A percentile compares a stretch with the other conserved stretches of the same genome.
phyloP scores from a whole-genome alignment of 768 basidiomycete genomes.

The Phlebiopsis flavidoalba region DNA sequence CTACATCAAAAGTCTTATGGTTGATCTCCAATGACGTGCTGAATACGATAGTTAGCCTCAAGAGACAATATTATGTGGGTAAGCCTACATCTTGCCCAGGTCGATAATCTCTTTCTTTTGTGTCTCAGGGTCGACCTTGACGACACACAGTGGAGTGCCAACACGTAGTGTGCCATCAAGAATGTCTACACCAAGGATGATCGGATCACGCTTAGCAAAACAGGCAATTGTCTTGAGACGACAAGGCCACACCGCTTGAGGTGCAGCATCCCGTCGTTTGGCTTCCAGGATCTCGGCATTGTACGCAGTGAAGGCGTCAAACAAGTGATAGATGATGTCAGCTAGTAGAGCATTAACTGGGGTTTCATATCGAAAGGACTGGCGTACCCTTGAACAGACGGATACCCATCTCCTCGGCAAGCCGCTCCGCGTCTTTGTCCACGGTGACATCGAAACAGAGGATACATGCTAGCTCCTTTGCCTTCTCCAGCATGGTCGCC shows the following conservation, averaged over 20 bases:
- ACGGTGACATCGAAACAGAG: slow-evolving; percentile 95
- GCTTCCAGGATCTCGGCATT: slow-evolving; percentile 89
- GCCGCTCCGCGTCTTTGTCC: slow-evolving; percentile 86
- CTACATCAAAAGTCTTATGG: slow-evolving; percentile 80
- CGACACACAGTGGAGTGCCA: slow-evolving; percentile 93
- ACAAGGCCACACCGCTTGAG: slow-evolving; percentile 96
- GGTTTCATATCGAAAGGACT: neutral
- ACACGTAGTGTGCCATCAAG: slow-evolving; percentile 86
- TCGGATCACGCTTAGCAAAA: slow-evolving; percentile 96
- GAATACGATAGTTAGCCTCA: slow-evolving; percentile 6
- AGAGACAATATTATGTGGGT: neutral
- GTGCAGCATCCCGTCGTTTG: slow-evolving; percentile 88
- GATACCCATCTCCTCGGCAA: slow-evolving; percentile 94
- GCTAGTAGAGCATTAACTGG: slow-evolving; percentile 41
- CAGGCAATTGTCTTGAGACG: slow-evolving; percentile 88
- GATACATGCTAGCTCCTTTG: slow-evolving; percentile 91
- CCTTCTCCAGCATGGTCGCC: slow-evolving; percentile 92
- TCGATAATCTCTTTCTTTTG: slow-evolving; percentile 88
- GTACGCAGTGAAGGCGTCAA: slow-evolving; percentile 94
- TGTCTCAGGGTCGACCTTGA: slow-evolving; percentile 83
- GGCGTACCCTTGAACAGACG: slow-evolving; percentile 84
- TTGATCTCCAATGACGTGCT: slow-evolving; percentile 98
- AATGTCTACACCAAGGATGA: slow-evolving; percentile 95
- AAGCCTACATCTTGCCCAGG: slow-evolving; percentile 86
- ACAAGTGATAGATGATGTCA: slow-evolving; percentile 97